Evolutionary conservation across 2,329 filamentous ascomycete genomes (phyloP), one percentile per base, ranked within the genome.

Genomic region (Botryotinia calthae): DNA sequence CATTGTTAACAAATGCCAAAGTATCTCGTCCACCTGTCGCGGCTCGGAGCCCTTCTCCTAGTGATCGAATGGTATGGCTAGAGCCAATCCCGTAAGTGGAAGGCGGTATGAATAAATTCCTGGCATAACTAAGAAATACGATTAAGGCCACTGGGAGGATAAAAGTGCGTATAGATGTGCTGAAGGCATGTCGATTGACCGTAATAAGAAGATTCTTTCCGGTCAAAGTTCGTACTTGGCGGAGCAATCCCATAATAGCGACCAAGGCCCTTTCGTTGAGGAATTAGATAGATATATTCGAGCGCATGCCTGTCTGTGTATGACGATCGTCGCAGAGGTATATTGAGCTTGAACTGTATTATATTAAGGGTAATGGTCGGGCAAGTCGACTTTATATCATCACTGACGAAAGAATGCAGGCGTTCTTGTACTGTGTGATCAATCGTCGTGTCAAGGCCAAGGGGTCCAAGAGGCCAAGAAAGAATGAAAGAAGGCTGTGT

Each of bases 91-190:
- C 95, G 78, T 87, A 97, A 4, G 86, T 83, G 0, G 92, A 91
- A 1, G 93, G 91, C 1, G 93, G 91, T 5, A 95, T 88, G 78
- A 97, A 95, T 75, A 97, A 88, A 80, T 95, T 95, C 77, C 93
- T 91, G 25, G 93, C 91, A 81, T 92, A 95, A 70, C 85, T 87
- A 74, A 91, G 85, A 77, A 91, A 89, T 34, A 86, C 82, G 58
- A 87, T 85, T 69, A 91, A 82, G 62, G 87, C 79, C 46, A 91
- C 82, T 4, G 90, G 90, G 1, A 91, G 83, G 31, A 91, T 56
- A 67, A 91, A 85, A 9, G 88, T 87, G 77, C 88, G 87, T 74
- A 89, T 82, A 62, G 86, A 73, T 3, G 88, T 88, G 34, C 86
- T 83, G 8, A 85, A 72, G 31, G 82, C 78, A 80, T 90, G 88